Conservation (phyloP, 768 basidiomycete genomes). For the Hericium coralloides region DNA sequence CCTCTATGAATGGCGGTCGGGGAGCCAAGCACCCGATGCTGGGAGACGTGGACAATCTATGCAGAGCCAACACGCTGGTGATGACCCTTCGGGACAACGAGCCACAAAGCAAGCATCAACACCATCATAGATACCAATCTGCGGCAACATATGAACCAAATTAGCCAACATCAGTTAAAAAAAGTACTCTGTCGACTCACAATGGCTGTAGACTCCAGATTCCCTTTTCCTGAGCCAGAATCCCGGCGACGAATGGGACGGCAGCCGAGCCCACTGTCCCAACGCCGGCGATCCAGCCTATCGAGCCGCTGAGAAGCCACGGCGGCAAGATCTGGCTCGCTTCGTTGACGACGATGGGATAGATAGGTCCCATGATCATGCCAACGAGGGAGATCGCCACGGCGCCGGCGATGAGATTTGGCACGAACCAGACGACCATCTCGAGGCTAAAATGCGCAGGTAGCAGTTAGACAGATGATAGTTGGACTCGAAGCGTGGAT, state of each 20-base stretch:
- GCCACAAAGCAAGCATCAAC: not conserved
- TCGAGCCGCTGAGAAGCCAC: not conserved
- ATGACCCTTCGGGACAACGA: not conserved
- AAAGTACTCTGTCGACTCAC: constrained; percentile 1
- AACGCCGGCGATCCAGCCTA: no score
- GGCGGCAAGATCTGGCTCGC: constrained; percentile 9
- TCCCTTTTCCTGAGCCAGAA: no score
- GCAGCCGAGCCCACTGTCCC: not conserved
- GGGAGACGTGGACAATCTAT: no score
- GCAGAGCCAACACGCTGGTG: not conserved
- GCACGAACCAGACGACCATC: constrained; percentile 60
- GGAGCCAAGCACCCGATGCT: no score
- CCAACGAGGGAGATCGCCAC: constrained; percentile 59
- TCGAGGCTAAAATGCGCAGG: constrained; percentile 34
- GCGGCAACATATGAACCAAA: not conserved
- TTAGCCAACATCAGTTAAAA: constrained; percentile 9
- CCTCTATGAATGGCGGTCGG: no score
- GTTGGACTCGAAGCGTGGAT: not conserved
- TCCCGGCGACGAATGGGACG: constrained; percentile 3
- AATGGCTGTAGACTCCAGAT: constrained; percentile 10
- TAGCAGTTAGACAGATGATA: not conserved
- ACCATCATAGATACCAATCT: constrained; percentile 3
- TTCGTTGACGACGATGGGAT: constrained; percentile 35
- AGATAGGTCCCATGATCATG: constrained; percentile 66
- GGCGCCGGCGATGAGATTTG: constrained; percentile 54